These are phyloP conservation scores for Trichoderma citrinoviride DNA, from an alignment of 2,329 filamentous ascomycete species.

Conservation along the genomic window DNA sequence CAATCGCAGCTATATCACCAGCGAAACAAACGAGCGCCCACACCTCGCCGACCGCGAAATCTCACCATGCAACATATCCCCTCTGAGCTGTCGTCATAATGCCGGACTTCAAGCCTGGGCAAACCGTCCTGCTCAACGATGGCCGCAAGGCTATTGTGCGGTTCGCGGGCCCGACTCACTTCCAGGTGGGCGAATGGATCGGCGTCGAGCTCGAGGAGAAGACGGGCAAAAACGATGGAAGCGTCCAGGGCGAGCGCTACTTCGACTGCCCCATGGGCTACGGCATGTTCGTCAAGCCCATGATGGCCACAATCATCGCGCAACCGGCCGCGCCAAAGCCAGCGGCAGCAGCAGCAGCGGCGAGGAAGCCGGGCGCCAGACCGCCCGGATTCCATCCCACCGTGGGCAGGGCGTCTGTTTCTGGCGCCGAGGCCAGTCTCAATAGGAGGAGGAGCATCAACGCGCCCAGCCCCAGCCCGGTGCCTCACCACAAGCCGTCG, in stretches of 20 bases:
- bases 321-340: conserved; percentile 44
- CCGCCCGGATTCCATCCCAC: conserved; percentile 50
- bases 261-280: conserved; percentile 76
- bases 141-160: conserved; percentile 74
- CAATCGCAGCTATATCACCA: not conserved
- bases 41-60: conserved; percentile 10
- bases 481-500: conserved; percentile 47
- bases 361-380: conserved; percentile 39
- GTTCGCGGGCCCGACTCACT: conserved; percentile 76
- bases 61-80: conserved; percentile 36
- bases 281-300: conserved; percentile 81
- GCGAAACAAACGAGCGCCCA: not conserved
- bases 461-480: conserved; percentile 70
- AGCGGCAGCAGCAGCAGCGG: conserved; percentile 39
- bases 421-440: conserved; percentile 49
- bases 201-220: conserved; percentile 82
- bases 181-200: conserved; percentile 81
- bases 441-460: conserved; percentile 66
- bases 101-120: conserved; percentile 62
- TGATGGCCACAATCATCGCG: conserved; percentile 61
- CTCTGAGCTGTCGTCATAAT: conserved; percentile 40
- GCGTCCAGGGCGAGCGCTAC: conserved; percentile 82
- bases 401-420: conserved; percentile 41
- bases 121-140: conserved; percentile 76
- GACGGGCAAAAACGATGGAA: conserved; percentile 90